A percentile compares a stretch with the other conserved stretches of the same genome.
phyloP scores from a whole-genome alignment of 2,329 filamentous ascomycete species.

The Alternaria gansuensis region DNA sequence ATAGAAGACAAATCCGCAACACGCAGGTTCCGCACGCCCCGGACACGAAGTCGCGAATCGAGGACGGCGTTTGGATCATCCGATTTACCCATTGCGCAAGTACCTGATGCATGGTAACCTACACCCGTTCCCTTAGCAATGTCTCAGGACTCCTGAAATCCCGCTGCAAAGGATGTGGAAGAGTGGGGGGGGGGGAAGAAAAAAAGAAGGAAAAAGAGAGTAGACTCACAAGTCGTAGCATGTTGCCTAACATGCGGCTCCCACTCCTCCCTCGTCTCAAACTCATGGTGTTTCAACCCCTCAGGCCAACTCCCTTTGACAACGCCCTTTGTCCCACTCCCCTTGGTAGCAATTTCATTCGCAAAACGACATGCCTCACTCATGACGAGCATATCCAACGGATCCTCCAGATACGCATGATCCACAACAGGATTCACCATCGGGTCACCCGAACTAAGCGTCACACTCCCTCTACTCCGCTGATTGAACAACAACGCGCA shows the following conservation, averaged over 20 bases:
- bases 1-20: slow-evolving; percentile 43
- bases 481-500: slow-evolving; percentile 67
- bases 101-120: slow-evolving; percentile 65
- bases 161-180: too few relatives aligned
- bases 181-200: too few relatives aligned
- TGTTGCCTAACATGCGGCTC: slow-evolving; percentile 65
- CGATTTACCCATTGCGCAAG: slow-evolving; percentile 62
- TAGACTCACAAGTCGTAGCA: slow-evolving; percentile 65
- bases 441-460: slow-evolving; percentile 60
- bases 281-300: slow-evolving; percentile 61
- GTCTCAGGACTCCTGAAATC: background rate
- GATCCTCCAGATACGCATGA: slow-evolving; percentile 66
- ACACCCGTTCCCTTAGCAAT: slow-evolving; percentile 6
- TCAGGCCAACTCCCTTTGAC: slow-evolving; percentile 69
- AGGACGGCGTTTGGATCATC: slow-evolving; percentile 50
- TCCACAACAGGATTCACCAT: slow-evolving; percentile 65
- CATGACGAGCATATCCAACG: slow-evolving; percentile 67
- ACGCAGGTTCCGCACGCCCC: slow-evolving; percentile 35
- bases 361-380: slow-evolving; percentile 66
- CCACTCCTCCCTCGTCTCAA: slow-evolving; percentile 67
- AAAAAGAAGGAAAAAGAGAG: background rate
- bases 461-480: slow-evolving; percentile 65
- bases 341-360: slow-evolving; percentile 68
- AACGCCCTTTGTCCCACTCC: slow-evolving; percentile 65
- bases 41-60: slow-evolving; percentile 46